phyloP scores from a whole-genome alignment of 2,329 filamentous ascomycete species.

The Stagonosporopsis tanaceti region DNA sequence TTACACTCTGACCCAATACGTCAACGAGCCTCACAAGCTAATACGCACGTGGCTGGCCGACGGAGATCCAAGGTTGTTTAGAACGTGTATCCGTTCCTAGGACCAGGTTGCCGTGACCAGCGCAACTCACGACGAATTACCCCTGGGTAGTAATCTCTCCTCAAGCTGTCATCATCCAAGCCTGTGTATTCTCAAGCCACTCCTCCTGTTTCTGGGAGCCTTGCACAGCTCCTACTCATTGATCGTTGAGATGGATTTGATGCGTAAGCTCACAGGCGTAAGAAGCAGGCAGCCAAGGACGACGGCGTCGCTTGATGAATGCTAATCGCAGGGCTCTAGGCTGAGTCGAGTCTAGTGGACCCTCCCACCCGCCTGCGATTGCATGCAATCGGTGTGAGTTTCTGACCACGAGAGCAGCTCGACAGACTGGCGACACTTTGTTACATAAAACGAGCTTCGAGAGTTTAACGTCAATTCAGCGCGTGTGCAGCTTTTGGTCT shows the following conservation, averaged over 20 bases:
- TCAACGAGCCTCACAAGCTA: constrained; percentile 6
- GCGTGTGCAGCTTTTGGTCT: neutral
- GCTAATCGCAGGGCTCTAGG: constrained; percentile 10
- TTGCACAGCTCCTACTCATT: neutral
- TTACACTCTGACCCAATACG: constrained; percentile 7
- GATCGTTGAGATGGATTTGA: neutral
- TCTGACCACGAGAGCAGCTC: neutral
- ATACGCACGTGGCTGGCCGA: constrained; percentile 8
- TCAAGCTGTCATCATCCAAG: neutral
- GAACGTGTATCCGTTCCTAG: neutral
- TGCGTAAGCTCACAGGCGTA: constrained; percentile 4
- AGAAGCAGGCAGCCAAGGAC: constrained; percentile 7
- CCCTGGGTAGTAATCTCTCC: neutral
- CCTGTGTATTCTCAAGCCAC: too few species aligned
- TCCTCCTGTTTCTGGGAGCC: too few species aligned
- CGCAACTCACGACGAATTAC: too few species aligned
- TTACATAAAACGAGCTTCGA: neutral
- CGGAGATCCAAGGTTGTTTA: constrained; percentile 1
- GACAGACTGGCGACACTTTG: neutral
- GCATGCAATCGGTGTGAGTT: neutral
- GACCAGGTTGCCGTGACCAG: too few species aligned
- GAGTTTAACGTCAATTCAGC: neutral
- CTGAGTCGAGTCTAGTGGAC: neutral
- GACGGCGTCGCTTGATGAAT: constrained; percentile 8
- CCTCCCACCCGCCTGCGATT: neutral